A percentile compares a stretch with the other conserved stretches of the same genome.
These are phyloP conservation scores for Ceratocystis variospora DNA, from an alignment of 2,329 filamentous ascomycete species.

Conservation along the genomic window DNA sequence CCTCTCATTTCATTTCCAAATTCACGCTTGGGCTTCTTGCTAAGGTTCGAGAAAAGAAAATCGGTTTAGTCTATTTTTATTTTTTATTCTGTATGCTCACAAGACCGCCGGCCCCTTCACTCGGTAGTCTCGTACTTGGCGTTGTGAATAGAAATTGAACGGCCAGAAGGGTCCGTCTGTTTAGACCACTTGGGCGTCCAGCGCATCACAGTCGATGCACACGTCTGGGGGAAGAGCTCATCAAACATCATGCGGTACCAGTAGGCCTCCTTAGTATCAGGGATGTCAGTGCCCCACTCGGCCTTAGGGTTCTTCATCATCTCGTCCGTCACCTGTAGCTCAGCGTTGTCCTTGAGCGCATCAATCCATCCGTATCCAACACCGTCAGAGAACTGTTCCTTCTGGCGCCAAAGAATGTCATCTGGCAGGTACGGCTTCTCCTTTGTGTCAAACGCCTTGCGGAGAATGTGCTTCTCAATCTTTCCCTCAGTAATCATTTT, in stretches of 20 bases:
- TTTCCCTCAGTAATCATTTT: conserved; percentile 87
- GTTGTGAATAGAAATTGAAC: conserved; percentile 63
- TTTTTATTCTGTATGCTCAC: not conserved
- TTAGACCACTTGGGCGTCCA: conserved; percentile 98
- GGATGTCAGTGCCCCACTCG: conserved; percentile 86
- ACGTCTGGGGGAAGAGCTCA: conserved; percentile 88
- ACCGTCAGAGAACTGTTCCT: conserved; percentile 98
- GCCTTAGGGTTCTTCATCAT: conserved; percentile 97
- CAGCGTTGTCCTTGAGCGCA: conserved; percentile 85
- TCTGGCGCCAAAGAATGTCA: conserved; percentile 93
- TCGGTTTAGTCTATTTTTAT: not conserved
- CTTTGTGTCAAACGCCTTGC: conserved; percentile 90
- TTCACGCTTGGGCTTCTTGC: too few species aligned
- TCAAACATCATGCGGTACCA: conserved; percentile 99
- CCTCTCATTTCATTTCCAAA: too few species aligned
- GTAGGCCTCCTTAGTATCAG: conserved; percentile 95
- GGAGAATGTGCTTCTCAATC: conserved; percentile 95
- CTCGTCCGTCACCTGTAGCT: conserved; percentile 81
- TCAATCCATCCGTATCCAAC: conserved; percentile 99
- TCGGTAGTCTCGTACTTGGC: conserved; percentile 50
- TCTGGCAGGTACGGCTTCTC: conserved; percentile 94
- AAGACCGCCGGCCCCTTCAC: not conserved
- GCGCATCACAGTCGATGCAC: conserved; percentile 83
- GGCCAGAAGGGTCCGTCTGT: conserved; percentile 87
- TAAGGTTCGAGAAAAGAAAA: too few species aligned